Percentiles rank a stretch among this genome's conserved stretches.
phyloP scores from a whole-genome alignment of 371 early-diverging fungal genomes.

The Lichtheimia hyalospora region DNA sequence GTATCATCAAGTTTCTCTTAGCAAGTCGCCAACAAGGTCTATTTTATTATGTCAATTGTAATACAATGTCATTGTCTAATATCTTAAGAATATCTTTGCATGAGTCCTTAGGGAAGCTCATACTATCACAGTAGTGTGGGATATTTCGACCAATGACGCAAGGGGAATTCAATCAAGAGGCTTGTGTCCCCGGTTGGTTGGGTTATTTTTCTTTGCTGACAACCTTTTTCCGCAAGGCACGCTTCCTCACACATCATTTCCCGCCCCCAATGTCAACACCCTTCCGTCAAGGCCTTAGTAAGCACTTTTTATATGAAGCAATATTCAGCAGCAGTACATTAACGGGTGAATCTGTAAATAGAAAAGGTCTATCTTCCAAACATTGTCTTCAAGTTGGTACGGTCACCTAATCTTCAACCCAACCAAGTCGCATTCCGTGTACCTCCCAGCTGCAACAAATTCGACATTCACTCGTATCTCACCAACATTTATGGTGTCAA shows the following conservation, averaged over 20 bases:
- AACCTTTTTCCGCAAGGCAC: too few species aligned
- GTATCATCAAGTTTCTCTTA: too few species aligned
- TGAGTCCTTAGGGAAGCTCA: too few species aligned
- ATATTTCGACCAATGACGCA: too few species aligned
- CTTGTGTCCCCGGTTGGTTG: too few species aligned
- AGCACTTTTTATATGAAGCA: slow-evolving; percentile 6
- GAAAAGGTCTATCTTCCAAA: slow-evolving; percentile 90
- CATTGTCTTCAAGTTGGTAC: slow-evolving; percentile 82
- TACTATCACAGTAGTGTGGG: too few species aligned
- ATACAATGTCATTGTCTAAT: too few species aligned
- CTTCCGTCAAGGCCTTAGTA: slow-evolving; percentile 51
- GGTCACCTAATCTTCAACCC: slow-evolving; percentile 76
- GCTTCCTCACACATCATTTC: background rate
- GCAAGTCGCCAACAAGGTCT: too few species aligned
- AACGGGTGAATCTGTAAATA: slow-evolving; percentile 5
- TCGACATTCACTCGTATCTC: slow-evolving; percentile 90
- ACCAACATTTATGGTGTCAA: slow-evolving; percentile 83
- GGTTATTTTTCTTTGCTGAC: too few species aligned
- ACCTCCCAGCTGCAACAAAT: slow-evolving; percentile 91
- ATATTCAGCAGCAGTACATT: background rate
- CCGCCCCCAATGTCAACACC: slow-evolving; percentile 29
- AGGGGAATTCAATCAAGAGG: too few species aligned
- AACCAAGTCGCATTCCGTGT: slow-evolving; percentile 94
- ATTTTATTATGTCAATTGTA: too few species aligned
- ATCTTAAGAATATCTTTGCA: too few species aligned